phyloP scores from a whole-genome alignment of 345 rosid genomes.

The Triadica sebifera region DNA sequence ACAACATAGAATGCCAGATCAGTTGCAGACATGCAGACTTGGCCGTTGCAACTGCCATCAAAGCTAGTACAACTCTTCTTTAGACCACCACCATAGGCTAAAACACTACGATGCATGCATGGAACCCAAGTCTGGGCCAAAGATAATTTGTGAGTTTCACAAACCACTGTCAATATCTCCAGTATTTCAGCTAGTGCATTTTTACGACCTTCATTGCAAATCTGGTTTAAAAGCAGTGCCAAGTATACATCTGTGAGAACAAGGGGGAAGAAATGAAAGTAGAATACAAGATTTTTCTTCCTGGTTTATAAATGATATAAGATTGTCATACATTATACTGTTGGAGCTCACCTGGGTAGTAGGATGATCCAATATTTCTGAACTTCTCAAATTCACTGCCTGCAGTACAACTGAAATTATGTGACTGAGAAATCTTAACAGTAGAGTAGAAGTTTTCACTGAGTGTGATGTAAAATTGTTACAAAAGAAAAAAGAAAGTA shows the following conservation, averaged over 20 bases:
- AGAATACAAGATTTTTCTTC: constrained; percentile 24
- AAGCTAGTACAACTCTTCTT: constrained; percentile 85
- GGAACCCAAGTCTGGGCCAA: constrained; percentile 99
- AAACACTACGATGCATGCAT: constrained; percentile 81
- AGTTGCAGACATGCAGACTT: constrained; percentile 88
- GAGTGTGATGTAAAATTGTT: not conserved
- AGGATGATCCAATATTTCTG: constrained; percentile 71
- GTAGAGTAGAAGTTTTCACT: not conserved
- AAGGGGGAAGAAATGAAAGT: constrained; percentile 34
- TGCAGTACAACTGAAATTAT: constrained; percentile 47
- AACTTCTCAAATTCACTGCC: constrained; percentile 92
- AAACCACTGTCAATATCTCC: constrained; percentile 78
- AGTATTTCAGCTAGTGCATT: constrained; percentile 85
- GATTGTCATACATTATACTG: constrained; percentile 18
- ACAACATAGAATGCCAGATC: constrained; percentile 84
- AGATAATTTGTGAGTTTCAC: constrained; percentile 84
- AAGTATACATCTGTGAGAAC: constrained; percentile 42
- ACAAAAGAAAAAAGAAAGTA: not conserved
- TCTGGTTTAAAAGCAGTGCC: constrained; percentile 59
- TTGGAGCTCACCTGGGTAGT: constrained; percentile 61
- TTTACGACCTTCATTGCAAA: constrained; percentile 83
- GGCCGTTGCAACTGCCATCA: constrained; percentile 85
- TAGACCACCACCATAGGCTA: constrained; percentile 82
- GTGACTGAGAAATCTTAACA: constrained; percentile 34
- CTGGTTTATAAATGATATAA: constrained; percentile 31